Percentiles rank a stretch among this genome's conserved stretches.
These are phyloP conservation scores for Cordyceps cateniannulata DNA, from an alignment of 2,329 filamentous ascomycete species.

Conservation along the genomic window DNA sequence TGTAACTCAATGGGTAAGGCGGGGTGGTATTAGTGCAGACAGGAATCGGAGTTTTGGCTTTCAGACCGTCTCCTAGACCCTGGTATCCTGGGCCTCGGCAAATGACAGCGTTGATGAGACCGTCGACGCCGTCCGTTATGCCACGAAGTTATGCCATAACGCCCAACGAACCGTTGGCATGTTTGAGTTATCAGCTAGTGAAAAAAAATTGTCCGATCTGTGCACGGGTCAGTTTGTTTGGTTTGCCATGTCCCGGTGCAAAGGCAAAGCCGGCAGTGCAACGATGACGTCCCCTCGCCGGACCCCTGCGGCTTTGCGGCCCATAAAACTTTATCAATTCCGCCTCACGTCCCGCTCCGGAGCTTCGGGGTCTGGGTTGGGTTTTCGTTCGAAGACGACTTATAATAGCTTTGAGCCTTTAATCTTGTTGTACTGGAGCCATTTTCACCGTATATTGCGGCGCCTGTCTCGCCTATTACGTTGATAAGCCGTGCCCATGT, in stretches of 20 bases:
- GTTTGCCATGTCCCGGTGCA: background rate
- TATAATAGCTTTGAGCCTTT: background rate
- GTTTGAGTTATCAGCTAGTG: background rate
- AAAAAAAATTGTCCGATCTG: background rate
- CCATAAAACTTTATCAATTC: background rate
- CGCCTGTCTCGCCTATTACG: background rate
- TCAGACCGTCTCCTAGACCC: background rate
- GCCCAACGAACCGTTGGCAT: too few relatives aligned
- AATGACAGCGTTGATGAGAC: background rate
- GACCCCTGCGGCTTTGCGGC: slow-evolving; percentile 1
- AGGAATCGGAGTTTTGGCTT: slow-evolving; percentile 7
- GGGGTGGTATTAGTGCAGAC: slow-evolving; percentile 1
- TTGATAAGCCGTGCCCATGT: slow-evolving; percentile 18
- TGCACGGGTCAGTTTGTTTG: background rate
- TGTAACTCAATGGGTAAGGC: background rate
- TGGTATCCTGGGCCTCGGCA: background rate
- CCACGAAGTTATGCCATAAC: background rate
- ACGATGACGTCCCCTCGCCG: background rate
- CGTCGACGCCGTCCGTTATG: background rate
- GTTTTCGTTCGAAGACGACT: too few relatives aligned
- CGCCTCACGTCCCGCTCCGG: background rate
- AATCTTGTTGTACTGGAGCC: background rate
- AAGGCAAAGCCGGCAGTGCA: background rate
- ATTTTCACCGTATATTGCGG: background rate
- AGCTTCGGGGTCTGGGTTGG: background rate